These are phyloP conservation scores for Funneliformis geosporum DNA, from an alignment of 192 early-diverging fungal species.

Conservation along the genomic window DNA sequence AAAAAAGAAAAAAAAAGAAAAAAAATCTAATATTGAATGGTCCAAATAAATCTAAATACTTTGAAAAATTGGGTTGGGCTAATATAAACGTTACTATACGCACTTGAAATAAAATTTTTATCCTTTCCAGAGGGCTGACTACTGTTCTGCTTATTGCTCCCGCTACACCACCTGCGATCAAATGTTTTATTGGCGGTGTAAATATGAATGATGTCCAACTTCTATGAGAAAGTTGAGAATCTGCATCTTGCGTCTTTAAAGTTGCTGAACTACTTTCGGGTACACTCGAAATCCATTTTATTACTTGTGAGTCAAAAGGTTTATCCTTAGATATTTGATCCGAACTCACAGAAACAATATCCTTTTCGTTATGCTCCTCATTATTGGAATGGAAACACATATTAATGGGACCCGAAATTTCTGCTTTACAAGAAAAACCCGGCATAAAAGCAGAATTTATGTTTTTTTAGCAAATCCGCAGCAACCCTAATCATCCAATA, in stretches of 20 bases:
- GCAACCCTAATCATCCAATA: neutral
- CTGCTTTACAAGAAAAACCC: neutral
- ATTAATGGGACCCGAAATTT: neutral
- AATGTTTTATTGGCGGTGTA: constrained; percentile 69
- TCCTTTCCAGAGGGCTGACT: constrained; percentile 79
- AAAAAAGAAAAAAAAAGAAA: neutral
- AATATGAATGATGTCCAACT: neutral
- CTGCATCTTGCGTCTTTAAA: neutral
- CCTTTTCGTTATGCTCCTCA: neutral
- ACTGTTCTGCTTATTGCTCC: constrained; percentile 78
- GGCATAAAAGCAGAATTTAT: neutral
- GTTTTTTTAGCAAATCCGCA: neutral
- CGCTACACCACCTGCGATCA: constrained; percentile 75
- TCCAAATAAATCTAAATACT: neutral
- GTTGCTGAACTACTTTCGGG: neutral
- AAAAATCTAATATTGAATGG: neutral
- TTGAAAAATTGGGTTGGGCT: too few relatives aligned
- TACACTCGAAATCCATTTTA: neutral
- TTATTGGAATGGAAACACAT: neutral
- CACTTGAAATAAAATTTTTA: constrained; percentile 87
- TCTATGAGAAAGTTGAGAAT: neutral
- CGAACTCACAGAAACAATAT: neutral
- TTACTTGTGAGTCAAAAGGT: neutral
- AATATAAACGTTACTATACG: neutral
- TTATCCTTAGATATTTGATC: neutral